Base-by-base conservation (phyloP, 2,329 filamentous ascomycete genomes). In the Ampelomyces quisqualis region DNA sequence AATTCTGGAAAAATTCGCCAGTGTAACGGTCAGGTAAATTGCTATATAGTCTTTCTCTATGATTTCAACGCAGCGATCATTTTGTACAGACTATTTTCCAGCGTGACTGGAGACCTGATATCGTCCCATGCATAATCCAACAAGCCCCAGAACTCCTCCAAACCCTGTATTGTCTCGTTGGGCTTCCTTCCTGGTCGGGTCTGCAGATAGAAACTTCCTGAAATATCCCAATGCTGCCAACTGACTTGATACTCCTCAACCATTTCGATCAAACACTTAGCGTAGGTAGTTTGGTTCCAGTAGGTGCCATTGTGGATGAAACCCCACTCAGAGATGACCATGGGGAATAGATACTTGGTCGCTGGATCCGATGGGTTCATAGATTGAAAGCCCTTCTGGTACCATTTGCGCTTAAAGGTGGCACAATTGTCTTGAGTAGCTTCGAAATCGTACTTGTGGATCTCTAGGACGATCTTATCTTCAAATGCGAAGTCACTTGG, bases 151-250 rank as follows among this genome's bases (percentile, higher is more conserved):
- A 54, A 53, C 32, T 64, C 62, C 17, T 65, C 61, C 15, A 57
- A 23, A 0, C 51, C 62, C 15, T 64, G 54, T 7, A 65, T 55
- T 2, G 57, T 63, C 2, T 39, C 41, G 6, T 42, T 21, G 0
- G 60, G 61, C n/a, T 45, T 51, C 11, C 61, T 47, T 5, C 47
- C 45, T 7, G 61, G 61, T 37, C 62, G 49, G 3, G 62, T 73
- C 70, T 75, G 74, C 13, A 63, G 47, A 26, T 62, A 64, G 26
- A 57, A 63, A 28, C 55, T 62, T 4, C 63, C 61, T 1, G 57
- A 57, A 2, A 65, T 36, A 27, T 62, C 60, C 62, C 60, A 65
- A 17, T 64, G 58, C 39, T 56, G 51, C 59, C 58, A 64, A 22
- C 57, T 46, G 13, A 63, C 54, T 35, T 61, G 38, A 26, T 60